Evolutionary conservation across 2,329 filamentous ascomycete species (phyloP), one percentile per base, ranked within the genome.

Genomic region (Fusarium udum): DNA sequence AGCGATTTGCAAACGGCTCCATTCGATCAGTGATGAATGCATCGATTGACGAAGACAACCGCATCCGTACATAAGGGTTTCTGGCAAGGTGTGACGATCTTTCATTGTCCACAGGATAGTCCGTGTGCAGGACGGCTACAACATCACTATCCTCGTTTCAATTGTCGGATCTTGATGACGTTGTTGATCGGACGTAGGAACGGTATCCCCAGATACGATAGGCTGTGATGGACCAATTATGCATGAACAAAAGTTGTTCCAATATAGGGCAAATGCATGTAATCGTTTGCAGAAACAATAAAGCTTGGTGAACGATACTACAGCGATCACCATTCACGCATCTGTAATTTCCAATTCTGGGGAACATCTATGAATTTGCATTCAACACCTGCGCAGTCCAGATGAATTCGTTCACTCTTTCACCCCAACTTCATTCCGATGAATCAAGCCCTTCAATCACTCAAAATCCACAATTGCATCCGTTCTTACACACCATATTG

Each of bases 91-190:
- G 43, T 42, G 66, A 60, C 58, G 62, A 72, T 70, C 67, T 76
- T 64, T 52, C 67, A 73, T 77, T 75, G 75, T 74, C 69, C 72
- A 67, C 75, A 72, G 67, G 53, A 74, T 60, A 74, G 75, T 73
- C 75, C 70, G 75, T 77, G 75, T 75, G 68, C 66, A 64, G 62
- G 64, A 75, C 68, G 75, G 75, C 72, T 75, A 75, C 74, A 63
- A 77, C 75, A 63, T 75, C 68, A 69, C 75, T 77, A 77, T 75
- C 37, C 75, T 77, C 72, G 53, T 78, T 78, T 77, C 72, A 77
- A 26, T 73, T 72, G 46, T 60, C 40, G 63, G 57, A 72, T 58
- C 66, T 67, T 62, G 65, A 74, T 72, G 73, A 66, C 71, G 72
- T 72, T 77, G 59, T 62, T 72, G 67, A 69, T 74, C 32, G 20